Evolutionary conservation across 1,284 basidiomycete species (phyloP).

Genomic region (Puccinia novopanici): DNA sequence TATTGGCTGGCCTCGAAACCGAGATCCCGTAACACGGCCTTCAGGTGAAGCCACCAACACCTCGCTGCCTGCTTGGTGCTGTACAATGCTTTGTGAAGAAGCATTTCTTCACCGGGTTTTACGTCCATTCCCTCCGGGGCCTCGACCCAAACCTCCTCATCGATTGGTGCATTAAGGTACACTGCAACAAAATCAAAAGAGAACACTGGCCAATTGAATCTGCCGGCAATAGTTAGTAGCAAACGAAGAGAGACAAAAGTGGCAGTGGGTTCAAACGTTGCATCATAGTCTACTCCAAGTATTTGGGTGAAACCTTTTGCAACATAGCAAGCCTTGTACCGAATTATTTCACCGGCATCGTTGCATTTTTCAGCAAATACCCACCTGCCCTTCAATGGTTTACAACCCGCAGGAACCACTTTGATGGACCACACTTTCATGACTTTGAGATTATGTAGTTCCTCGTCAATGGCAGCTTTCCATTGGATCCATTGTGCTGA

Average conservation of each 20-base stretch:
- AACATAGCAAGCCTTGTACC: conserved; percentile 2
- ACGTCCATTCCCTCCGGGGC: not conserved
- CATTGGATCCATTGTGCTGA: not conserved
- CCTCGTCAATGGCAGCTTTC: not conserved
- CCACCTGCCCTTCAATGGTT: too few species aligned
- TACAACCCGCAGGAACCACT: not conserved
- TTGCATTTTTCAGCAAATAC: not conserved
- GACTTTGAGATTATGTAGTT: not conserved
- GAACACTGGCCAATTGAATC: too few species aligned
- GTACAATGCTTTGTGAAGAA: too few species aligned
- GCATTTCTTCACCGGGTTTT: not conserved
- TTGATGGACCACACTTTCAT: not conserved
- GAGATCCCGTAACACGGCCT: not conserved
- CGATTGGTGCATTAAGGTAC: too few species aligned
- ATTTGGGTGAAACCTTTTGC: conserved; percentile 9
- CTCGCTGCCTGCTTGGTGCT: not conserved
- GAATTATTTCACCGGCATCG: not conserved
- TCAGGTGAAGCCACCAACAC: conserved; percentile 10
- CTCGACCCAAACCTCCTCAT: conserved; percentile 16
- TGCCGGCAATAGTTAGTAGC: too few species aligned
- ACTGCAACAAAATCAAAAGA: too few species aligned
- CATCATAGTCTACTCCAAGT: not conserved
- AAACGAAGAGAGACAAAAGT: not conserved
- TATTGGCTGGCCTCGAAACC: conserved; percentile 8
- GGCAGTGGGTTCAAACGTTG: not conserved